Evolutionary conservation across 139 green algal species (phyloP).

Genomic region (Volvox reticuliferus): DNA sequence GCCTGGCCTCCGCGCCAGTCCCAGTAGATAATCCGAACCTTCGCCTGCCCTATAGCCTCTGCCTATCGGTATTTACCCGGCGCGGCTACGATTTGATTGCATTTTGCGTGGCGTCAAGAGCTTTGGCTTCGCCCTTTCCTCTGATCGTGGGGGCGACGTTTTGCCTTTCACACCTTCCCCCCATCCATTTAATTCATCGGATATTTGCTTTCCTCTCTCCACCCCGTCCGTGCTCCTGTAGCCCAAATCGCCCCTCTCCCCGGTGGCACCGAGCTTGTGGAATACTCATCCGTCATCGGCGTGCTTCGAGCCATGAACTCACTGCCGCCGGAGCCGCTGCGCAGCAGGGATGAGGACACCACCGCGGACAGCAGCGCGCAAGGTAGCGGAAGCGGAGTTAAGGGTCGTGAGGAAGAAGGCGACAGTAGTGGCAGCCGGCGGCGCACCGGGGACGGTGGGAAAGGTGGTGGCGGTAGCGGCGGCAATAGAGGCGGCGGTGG

Average conservation of each 20-base stretch:
- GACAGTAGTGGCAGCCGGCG: neutral
- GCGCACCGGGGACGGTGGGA: neutral
- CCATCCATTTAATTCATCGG: no score
- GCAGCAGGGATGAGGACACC: neutral
- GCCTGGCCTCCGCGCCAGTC: no score
- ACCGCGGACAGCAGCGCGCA: neutral
- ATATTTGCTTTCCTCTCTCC: no score
- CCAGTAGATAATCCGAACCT: no score
- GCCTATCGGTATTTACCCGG: no score
- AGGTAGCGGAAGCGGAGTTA: neutral
- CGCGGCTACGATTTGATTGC: no score
- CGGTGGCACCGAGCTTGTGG: slow-evolving; percentile 14
- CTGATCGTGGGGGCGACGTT: no score
- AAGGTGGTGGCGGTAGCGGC: neutral
- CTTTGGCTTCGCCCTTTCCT: no score
- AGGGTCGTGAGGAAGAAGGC: neutral
- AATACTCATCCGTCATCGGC: slow-evolving; percentile 29
- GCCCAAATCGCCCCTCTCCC: slow-evolving; percentile 43
- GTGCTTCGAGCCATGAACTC: slow-evolving; percentile 28
- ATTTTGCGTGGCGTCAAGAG: no score
- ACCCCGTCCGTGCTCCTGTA: neutral
- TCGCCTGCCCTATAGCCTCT: no score
- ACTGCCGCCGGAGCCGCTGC: neutral
- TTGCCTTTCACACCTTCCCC: no score
- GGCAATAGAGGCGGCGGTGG: neutral